Evolutionary conservation across 352 stramenopile genomes (phyloP).

Genomic region (Phytophthora fragariae): DNA sequence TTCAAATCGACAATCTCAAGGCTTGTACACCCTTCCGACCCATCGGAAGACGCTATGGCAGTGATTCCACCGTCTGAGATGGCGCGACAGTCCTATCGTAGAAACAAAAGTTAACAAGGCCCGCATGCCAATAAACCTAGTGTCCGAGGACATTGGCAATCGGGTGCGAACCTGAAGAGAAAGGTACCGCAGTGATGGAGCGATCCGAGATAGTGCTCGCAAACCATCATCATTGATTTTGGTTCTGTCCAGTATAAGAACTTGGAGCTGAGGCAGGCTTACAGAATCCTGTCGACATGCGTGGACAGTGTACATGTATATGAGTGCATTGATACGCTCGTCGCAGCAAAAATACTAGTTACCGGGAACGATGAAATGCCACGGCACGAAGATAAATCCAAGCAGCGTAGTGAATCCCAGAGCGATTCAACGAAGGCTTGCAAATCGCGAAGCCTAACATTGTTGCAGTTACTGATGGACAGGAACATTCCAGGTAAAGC

Average conservation of each 20-base stretch:
- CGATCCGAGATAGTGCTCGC: conserved; percentile 39
- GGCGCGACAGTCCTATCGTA: conserved; percentile 55
- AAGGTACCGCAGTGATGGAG: conserved; percentile 59
- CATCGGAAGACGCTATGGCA: conserved; percentile 39
- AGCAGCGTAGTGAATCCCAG: conserved; percentile 43
- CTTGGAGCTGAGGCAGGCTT: conserved; percentile 51
- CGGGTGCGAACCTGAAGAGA: conserved; percentile 65
- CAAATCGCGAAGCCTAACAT: conserved; percentile 43
- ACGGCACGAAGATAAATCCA: conserved; percentile 65
- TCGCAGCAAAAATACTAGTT: background rate
- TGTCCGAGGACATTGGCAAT: background rate
- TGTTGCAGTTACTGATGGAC: conserved; percentile 40
- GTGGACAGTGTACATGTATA: background rate
- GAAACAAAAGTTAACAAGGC: background rate
- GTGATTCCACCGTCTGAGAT: conserved; percentile 58
- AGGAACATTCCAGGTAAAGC: conserved; percentile 1
- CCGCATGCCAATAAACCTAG: background rate
- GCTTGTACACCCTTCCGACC: conserved; percentile 33
- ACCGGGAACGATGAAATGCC: conserved; percentile 57
- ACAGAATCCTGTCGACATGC: conserved; percentile 30
- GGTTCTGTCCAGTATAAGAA: conserved; percentile 73
- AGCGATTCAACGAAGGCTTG: conserved; percentile 39
- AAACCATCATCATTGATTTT: conserved; percentile 57
- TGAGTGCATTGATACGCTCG: background rate
- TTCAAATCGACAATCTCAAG: conserved; percentile 75